These are phyloP conservation scores for Coccomyxa sp. DNA, from an alignment of 139 green algal genomes.

Conservation along the genomic window DNA sequence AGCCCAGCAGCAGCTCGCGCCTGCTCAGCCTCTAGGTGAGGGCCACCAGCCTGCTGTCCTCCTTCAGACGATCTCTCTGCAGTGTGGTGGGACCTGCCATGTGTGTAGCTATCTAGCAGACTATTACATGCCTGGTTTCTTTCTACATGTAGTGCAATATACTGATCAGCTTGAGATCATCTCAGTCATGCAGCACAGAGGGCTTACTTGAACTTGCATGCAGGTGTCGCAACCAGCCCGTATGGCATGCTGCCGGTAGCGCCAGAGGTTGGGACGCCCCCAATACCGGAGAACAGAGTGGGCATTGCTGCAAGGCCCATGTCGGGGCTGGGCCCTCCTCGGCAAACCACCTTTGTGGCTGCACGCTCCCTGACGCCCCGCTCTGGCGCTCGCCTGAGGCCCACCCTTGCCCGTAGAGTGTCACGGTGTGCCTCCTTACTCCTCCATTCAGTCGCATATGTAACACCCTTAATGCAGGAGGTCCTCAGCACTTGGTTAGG, in stretches of 20 bases:
- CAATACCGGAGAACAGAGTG: slow-evolving; percentile 33
- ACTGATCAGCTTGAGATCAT: neutral
- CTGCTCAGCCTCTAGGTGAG: slow-evolving; percentile 38
- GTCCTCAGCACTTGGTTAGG: too few relatives aligned
- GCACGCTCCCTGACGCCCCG: slow-evolving; percentile 63
- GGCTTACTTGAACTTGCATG: neutral
- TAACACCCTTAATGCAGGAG: neutral
- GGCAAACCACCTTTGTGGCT: slow-evolving; percentile 46
- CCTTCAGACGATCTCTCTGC: neutral
- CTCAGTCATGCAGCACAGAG: too few relatives aligned
- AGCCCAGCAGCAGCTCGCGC: slow-evolving; percentile 10
- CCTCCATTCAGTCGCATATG: neutral
- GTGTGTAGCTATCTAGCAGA: too few relatives aligned
- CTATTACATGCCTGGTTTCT: neutral
- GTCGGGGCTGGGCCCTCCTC: slow-evolving; percentile 14
- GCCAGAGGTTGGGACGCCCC: slow-evolving; percentile 19
- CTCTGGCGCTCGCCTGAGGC: slow-evolving; percentile 37
- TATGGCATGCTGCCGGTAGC: slow-evolving; percentile 44
- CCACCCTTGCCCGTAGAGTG: slow-evolving; percentile 20
- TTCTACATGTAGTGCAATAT: neutral
- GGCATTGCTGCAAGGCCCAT: slow-evolving; percentile 60
- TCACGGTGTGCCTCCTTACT: neutral
- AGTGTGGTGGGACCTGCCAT: too few relatives aligned
- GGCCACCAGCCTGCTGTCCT: slow-evolving; percentile 27
- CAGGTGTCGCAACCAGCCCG: slow-evolving; percentile 20